Conservation (phyloP, 2,329 filamentous ascomycete species). For the Venturia oleaginea region DNA sequence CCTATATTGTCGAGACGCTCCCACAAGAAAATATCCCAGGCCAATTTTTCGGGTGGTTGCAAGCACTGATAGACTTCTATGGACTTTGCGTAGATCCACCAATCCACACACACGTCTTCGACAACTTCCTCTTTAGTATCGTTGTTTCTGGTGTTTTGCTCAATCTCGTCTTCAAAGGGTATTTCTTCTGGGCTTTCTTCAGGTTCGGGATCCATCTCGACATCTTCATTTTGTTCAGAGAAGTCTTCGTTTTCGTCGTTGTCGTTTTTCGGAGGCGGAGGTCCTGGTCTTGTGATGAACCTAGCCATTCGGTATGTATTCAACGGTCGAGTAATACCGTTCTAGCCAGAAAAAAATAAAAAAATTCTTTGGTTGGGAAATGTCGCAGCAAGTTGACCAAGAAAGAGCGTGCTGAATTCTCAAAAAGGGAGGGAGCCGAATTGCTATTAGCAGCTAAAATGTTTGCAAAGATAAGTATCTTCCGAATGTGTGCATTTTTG, state of each 20-base stretch:
- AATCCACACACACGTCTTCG: background rate
- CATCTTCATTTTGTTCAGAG: background rate
- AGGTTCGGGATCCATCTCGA: background rate
- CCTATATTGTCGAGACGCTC: background rate
- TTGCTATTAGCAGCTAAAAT: too few species aligned
- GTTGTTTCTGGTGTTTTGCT: background rate
- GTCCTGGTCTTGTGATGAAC: background rate
- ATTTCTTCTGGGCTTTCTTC: too few species aligned
- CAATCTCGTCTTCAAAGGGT: background rate
- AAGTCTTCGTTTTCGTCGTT: background rate
- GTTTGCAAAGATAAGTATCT: too few species aligned
- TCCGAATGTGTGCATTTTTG: background rate
- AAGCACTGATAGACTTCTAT: background rate
- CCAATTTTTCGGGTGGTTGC: background rate
- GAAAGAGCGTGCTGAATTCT: too few species aligned
- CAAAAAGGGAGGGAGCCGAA: too few species aligned
- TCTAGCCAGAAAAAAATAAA: too few species aligned
- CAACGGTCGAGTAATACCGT: background rate
- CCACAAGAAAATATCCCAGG: constrained; percentile 3
- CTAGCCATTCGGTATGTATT: background rate
- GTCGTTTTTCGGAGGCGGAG: background rate
- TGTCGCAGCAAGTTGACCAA: background rate
- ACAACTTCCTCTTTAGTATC: background rate
- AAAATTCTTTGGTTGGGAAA: too few species aligned
- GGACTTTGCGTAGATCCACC: background rate